Evolutionary conservation across 176 grass and related monocot genomes (phyloP).

Genomic region (Zizania latifolia): DNA sequence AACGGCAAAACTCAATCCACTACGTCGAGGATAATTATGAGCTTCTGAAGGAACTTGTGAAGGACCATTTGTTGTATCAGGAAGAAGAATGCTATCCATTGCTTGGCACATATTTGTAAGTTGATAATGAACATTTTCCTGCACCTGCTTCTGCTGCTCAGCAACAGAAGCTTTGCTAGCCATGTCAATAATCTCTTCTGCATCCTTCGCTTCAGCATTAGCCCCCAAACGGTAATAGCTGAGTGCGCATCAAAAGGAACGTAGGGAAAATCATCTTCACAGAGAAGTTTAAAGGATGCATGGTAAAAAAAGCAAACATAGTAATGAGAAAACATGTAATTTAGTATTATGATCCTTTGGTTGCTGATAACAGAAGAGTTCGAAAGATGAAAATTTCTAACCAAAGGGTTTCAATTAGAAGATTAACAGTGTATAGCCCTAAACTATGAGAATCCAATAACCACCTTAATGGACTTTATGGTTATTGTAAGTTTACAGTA

Average conservation of each 20-base stretch:
- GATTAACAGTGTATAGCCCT: neutral
- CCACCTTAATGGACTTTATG: neutral
- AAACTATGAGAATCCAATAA: slow-evolving; percentile 1
- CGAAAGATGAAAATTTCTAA: neutral
- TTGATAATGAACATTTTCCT: slow-evolving; percentile 85
- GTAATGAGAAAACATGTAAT: neutral
- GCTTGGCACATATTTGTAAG: slow-evolving; percentile 49
- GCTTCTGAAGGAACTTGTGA: slow-evolving; percentile 19
- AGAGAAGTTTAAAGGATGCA: neutral
- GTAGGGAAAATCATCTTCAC: neutral
- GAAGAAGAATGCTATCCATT: slow-evolving; percentile 68
- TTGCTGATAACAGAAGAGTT: neutral
- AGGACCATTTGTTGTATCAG: slow-evolving; percentile 24
- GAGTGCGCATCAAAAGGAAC: slow-evolving; percentile 23
- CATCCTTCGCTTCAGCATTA: slow-evolving; percentile 71
- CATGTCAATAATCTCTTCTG: slow-evolving; percentile 82
- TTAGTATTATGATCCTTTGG: neutral
- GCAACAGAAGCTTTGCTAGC: slow-evolving; percentile 71
- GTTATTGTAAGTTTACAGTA: neutral
- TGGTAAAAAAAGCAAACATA: neutral
- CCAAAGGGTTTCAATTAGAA: neutral
- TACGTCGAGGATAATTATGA: slow-evolving; percentile 38
- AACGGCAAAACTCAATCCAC: slow-evolving; percentile 73
- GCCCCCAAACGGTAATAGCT: slow-evolving; percentile 78
- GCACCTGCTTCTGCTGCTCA: slow-evolving; percentile 78